Evolutionary conservation across 2,329 filamentous ascomycete species (phyloP).

Genomic region (Fusarium sp.): DNA sequence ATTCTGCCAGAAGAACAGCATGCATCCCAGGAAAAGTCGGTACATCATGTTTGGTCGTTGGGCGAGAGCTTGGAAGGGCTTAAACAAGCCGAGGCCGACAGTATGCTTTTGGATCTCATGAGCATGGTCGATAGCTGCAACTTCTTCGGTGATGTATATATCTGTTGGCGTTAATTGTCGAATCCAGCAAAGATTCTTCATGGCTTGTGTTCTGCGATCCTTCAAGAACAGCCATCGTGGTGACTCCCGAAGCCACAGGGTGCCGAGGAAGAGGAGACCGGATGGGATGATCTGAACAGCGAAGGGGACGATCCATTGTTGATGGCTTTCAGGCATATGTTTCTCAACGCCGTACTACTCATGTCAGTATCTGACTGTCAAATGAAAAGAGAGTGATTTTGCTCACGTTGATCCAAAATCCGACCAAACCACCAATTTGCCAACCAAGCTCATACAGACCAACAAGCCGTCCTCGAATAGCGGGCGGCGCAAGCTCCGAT

Average conservation of each 20-base stretch:
- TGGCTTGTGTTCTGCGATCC: constrained; percentile 63
- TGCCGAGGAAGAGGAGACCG: constrained; percentile 62
- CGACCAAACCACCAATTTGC: constrained; percentile 21
- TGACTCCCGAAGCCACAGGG: constrained; percentile 64
- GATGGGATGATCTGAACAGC: constrained; percentile 67
- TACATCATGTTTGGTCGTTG: constrained; percentile 62
- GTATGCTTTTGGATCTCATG: constrained; percentile 71
- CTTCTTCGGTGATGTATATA: constrained; percentile 53
- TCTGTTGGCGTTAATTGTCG: constrained; percentile 61
- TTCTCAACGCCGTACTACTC: constrained; percentile 35
- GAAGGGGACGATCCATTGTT: constrained; percentile 63
- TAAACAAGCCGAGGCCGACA: constrained; percentile 59
- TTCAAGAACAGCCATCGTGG: constrained; percentile 71
- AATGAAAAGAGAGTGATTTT: fast-evolving
- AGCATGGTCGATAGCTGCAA: constrained; percentile 37
- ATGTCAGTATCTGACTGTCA: neutral
- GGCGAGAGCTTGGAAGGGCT: constrained; percentile 37
- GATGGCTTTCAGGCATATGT: constrained; percentile 33
- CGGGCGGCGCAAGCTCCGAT: constrained; percentile 61
- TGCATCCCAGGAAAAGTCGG: constrained; percentile 71
- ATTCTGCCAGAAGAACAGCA: constrained; percentile 77
- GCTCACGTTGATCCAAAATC: constrained; percentile 27
- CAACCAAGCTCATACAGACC: constrained; percentile 24
- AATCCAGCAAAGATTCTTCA: constrained; percentile 65
- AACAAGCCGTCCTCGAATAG: constrained; percentile 63